A percentile compares a stretch with the other conserved stretches of the same genome.
phyloP scores from a whole-genome alignment of 305 asterid species.

The Lippia alba region DNA sequence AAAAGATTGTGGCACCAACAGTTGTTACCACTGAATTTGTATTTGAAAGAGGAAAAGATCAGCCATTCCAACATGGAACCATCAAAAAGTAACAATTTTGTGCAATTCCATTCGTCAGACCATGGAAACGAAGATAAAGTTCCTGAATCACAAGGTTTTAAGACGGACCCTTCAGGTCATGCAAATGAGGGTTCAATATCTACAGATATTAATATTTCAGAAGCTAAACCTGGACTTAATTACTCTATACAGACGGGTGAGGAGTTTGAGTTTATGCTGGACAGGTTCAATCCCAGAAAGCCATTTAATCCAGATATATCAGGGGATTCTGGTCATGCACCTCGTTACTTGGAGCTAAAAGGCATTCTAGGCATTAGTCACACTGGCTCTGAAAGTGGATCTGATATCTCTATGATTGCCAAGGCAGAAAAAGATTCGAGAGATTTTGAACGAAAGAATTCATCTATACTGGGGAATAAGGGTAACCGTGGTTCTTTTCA shows the following conservation, averaged over 20 bases:
- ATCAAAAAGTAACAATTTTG: slow-evolving; percentile 42
- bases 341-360: slow-evolving; percentile 62
- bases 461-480: slow-evolving; percentile 45
- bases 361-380: slow-evolving; percentile 58
- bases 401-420: slow-evolving; percentile 55
- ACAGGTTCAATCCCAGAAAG: slow-evolving; percentile 58
- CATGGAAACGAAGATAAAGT: slow-evolving; percentile 46
- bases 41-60: slow-evolving; percentile 31
- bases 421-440: slow-evolving; percentile 44
- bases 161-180: slow-evolving; percentile 50
- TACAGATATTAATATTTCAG: slow-evolving; percentile 47
- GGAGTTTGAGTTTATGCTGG: slow-evolving; percentile 83
- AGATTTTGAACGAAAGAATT: slow-evolving; percentile 44
- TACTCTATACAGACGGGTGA: slow-evolving; percentile 84
- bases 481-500: slow-evolving; percentile 46
- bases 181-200: slow-evolving; percentile 44
- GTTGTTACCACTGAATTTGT: slow-evolving; percentile 39
- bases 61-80: slow-evolving; percentile 54
- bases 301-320: slow-evolving; percentile 49
- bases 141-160: slow-evolving; percentile 51
- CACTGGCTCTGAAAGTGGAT: slow-evolving; percentile 54
- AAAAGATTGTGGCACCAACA: slow-evolving; percentile 41
- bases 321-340: slow-evolving; percentile 54
- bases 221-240: slow-evolving; percentile 65
- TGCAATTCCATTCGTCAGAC: slow-evolving; percentile 46